phyloP scores from a whole-genome alignment of 108 stramenopile species.

The Parmales sp. region DNA sequence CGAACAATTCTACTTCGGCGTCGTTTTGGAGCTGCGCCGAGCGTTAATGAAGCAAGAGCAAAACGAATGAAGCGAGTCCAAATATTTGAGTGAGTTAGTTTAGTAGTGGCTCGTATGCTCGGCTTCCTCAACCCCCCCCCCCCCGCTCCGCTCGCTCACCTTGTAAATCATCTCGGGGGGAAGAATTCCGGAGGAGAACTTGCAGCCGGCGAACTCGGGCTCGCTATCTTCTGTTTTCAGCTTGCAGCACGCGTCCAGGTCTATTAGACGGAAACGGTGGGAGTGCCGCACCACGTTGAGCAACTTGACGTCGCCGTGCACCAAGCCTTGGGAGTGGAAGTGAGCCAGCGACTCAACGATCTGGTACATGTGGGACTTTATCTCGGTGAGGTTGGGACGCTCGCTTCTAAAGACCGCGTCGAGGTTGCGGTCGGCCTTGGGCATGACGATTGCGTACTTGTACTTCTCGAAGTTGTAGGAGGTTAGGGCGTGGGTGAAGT shows the following conservation, averaged over 20 bases:
- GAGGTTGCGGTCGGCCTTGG: slow-evolving; percentile 15
- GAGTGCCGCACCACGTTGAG: not conserved
- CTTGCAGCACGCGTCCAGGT: not conserved
- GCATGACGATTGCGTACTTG: slow-evolving; percentile 15
- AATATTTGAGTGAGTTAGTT: too few species aligned
- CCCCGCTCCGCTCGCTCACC: not conserved
- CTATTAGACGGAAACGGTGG: not conserved
- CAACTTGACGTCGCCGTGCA: slow-evolving; percentile 11
- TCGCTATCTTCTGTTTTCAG: not conserved
- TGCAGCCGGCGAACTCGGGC: not conserved
- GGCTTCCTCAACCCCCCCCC: too few species aligned
- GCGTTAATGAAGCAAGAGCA: too few species aligned
- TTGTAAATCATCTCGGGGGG: not conserved
- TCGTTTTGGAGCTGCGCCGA: too few species aligned
- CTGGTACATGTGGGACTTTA: not conserved
- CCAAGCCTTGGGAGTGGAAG: not conserved
- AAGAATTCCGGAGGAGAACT: not conserved
- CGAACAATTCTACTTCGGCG: too few species aligned
- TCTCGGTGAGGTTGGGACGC: not conserved
- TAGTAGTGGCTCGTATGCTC: too few species aligned
- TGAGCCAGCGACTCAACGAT: not conserved
- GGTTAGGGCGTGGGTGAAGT: too few species aligned
- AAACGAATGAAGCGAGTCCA: too few species aligned
- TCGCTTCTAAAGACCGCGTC: slow-evolving; percentile 16
- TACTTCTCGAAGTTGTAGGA: slow-evolving; percentile 8